A percentile compares a stretch with the other conserved stretches of the same genome.
phyloP scores from a whole-genome alignment of 1,284 basidiomycete genomes.

The Malassezia restricta region DNA sequence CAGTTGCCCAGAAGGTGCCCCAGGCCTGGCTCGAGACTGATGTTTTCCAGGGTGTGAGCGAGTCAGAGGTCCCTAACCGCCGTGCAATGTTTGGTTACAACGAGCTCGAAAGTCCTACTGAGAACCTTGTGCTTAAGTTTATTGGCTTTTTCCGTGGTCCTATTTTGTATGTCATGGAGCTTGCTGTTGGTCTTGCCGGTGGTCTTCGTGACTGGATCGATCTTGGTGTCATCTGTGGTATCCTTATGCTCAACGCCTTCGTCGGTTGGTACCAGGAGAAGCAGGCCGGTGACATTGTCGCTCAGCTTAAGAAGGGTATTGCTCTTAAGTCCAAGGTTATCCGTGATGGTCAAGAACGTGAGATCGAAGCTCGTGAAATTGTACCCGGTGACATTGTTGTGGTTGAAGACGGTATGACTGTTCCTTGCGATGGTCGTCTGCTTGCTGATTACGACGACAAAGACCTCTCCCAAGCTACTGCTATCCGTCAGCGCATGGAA shows the following conservation, averaged over 20 bases:
- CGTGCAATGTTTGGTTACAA: constrained; percentile 46
- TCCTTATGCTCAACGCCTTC: constrained; percentile 49
- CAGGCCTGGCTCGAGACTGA: constrained; percentile 50
- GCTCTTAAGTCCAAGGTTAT: constrained; percentile 51
- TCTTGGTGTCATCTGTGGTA: constrained; percentile 52
- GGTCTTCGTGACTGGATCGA: constrained; percentile 50
- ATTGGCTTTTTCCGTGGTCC: constrained; percentile 48
- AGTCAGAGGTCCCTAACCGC: constrained; percentile 47
- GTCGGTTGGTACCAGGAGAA: constrained; percentile 56
- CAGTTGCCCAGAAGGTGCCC: constrained; percentile 41
- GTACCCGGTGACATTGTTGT: constrained; percentile 53
- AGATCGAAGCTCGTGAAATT: constrained; percentile 52
- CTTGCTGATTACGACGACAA: constrained; percentile 49
- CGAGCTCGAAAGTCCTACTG: constrained; percentile 45
- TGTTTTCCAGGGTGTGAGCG: constrained; percentile 48
- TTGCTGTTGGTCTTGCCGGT: constrained; percentile 47
- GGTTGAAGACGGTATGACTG: constrained; percentile 51
- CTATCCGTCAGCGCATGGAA: constrained; percentile 41
- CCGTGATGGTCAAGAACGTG: constrained; percentile 49
- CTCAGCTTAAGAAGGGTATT: constrained; percentile 54
- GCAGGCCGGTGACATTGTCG: constrained; percentile 52
- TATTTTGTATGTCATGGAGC: constrained; percentile 48
- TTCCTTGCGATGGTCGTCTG: constrained; percentile 53
- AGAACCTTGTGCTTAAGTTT: constrained; percentile 51
- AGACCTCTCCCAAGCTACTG: constrained; percentile 40